A percentile compares a stretch with the other conserved stretches of the same genome.
Evolutionary conservation across 768 basidiomycete species (phyloP).

Genomic region (Hypholoma sublateritium): DNA sequence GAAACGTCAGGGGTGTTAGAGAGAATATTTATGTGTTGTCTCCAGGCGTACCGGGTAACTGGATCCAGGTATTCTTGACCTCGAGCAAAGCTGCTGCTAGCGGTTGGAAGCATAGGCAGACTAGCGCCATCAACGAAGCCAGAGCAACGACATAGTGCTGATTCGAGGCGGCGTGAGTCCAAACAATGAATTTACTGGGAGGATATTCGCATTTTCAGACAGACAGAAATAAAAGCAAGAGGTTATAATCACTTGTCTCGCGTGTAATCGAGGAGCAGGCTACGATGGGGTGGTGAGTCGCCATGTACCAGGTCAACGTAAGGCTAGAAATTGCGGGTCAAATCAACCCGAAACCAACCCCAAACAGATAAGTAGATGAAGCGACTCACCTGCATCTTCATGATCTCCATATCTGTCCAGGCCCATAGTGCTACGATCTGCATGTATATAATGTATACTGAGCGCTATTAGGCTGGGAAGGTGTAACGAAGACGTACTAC

Average conservation of each 20-base stretch:
- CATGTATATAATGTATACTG: not conserved
- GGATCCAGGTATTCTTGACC: constrained; percentile 44
- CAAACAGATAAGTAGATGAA: no score
- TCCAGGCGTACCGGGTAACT: constrained; percentile 35
- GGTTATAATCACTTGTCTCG: constrained; percentile 39
- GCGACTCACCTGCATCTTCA: constrained; percentile 48
- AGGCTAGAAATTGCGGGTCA: constrained; percentile 31
- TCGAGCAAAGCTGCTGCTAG: constrained; percentile 50
- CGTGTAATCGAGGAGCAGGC: constrained; percentile 56
- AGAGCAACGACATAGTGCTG: constrained; percentile 51
- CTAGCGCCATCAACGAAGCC: constrained; percentile 46
- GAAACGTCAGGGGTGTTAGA: not conserved
- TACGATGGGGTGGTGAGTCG: constrained; percentile 50
- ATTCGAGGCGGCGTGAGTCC: constrained; percentile 44
- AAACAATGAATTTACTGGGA: constrained; percentile 46
- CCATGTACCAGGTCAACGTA: constrained; percentile 60
- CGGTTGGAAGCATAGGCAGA: constrained; percentile 50
- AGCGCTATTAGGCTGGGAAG: not conserved
- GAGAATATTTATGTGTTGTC: not conserved
- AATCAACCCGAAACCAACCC: no score
- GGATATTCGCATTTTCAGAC: not conserved
- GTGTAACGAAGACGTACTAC: constrained; percentile 28
- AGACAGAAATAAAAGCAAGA: not conserved
- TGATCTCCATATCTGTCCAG: constrained; percentile 59
- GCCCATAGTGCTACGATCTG: constrained; percentile 51